A percentile compares a stretch with the other conserved stretches of the same genome.
phyloP scores from a whole-genome alignment of 2,329 filamentous ascomycete genomes.

The Xylariaceae sp. region DNA sequence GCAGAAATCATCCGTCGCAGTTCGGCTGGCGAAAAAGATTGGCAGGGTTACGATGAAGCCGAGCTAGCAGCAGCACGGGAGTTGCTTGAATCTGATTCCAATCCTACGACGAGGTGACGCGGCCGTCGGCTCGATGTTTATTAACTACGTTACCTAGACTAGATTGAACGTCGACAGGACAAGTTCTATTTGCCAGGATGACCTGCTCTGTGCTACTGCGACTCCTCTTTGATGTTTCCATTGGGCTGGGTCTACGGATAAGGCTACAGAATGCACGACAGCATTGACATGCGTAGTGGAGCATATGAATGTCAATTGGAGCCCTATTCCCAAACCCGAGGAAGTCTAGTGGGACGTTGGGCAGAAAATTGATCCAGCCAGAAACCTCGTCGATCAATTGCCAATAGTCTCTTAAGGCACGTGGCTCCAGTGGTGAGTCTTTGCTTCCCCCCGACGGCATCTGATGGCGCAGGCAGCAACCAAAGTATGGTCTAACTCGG shows the following conservation, averaged over 20 bases:
- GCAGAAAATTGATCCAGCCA: constrained; percentile 29
- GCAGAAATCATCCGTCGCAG: constrained; percentile 69
- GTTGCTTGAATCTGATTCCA: constrained; percentile 55
- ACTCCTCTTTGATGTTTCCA: constrained; percentile 9
- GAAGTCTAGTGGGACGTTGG: constrained; percentile 33
- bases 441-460: constrained; percentile 14
- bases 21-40: constrained; percentile 57
- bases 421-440: constrained; percentile 38
- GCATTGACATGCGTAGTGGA: constrained; percentile 20
- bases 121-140: constrained; percentile 17
- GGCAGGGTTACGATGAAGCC: constrained; percentile 67
- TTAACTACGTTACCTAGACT: not conserved
- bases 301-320: constrained; percentile 28
- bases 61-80: constrained; percentile 70
- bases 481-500: constrained; percentile 3
- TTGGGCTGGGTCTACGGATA: constrained; percentile 11
- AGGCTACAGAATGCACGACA: constrained; percentile 17
- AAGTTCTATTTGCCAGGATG: constrained; percentile 5
- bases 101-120: constrained; percentile 42
- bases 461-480: constrained; percentile 17
- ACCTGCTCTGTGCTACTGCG: constrained; percentile 7
- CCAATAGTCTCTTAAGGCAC: constrained; percentile 28
- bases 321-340: constrained; percentile 20
- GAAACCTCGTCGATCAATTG: constrained; percentile 22
- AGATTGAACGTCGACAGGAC: not conserved